These are phyloP conservation scores for Pythium brassicae DNA, from an alignment of 352 stramenopile species.

Conservation along the genomic window DNA sequence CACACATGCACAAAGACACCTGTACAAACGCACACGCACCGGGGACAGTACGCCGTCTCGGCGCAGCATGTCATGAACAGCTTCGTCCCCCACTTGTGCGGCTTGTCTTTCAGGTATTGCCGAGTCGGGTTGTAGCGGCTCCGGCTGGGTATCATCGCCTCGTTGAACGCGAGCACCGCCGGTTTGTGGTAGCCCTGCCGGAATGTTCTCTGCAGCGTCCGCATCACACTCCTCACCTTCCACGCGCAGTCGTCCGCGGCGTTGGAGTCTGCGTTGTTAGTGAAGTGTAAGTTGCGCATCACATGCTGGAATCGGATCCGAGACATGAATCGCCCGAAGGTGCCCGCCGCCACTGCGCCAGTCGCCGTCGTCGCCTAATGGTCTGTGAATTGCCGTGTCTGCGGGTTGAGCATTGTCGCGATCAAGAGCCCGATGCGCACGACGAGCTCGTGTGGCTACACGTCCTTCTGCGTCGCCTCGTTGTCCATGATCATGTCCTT, in stretches of 20 bases:
- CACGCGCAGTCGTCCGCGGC: slow-evolving; percentile 5
- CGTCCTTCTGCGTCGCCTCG: not conserved
- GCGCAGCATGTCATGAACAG: not conserved
- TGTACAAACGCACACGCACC: not conserved
- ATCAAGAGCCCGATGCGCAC: not conserved
- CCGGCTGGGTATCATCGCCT: not conserved
- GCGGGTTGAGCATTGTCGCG: not conserved
- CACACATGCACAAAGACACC: not conserved
- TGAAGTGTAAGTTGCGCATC: slow-evolving; percentile 16
- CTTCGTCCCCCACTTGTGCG: not conserved
- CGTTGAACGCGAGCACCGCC: slow-evolving; percentile 10
- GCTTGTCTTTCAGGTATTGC: not conserved
- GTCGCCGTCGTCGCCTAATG: not conserved
- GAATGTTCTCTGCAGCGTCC: slow-evolving; percentile 8
- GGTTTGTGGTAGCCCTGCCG: not conserved
- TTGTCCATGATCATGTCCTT: not conserved
- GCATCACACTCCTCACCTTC: slow-evolving; percentile 12
- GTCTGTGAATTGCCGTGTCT: not conserved
- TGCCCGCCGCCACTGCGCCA: not conserved
- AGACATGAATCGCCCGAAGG: not conserved
- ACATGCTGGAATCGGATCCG: slow-evolving; percentile 7
- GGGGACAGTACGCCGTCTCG: not conserved
- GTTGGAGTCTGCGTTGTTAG: slow-evolving; percentile 8
- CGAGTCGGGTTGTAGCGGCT: not conserved
- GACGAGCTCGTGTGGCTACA: not conserved